A percentile compares a stretch with the other conserved stretches of the same genome.
phyloP scores from a whole-genome alignment of 2,329 filamentous ascomycete species.

The Pyrenophora tritici-repentis region DNA sequence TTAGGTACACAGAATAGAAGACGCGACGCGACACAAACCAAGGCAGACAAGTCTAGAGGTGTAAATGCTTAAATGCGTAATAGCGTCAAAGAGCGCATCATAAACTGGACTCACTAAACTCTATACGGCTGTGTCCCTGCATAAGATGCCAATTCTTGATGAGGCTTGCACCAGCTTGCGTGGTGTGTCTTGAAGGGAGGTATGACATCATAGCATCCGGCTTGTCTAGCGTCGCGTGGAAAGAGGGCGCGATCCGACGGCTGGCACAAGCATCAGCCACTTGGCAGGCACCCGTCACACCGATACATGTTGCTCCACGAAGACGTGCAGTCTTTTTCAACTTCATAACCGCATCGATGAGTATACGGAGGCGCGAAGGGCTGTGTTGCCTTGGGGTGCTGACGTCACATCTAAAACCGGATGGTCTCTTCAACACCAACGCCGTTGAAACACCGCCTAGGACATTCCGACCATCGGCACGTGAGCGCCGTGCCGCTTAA shows the following conservation, averaged over 20 bases:
- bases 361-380: too few species aligned
- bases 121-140: constrained; percentile 12
- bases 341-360: too few species aligned
- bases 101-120: constrained; percentile 11
- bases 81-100: constrained; percentile 21
- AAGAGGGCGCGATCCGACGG: too few species aligned
- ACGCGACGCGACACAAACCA: constrained; percentile 11
- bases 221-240: constrained; percentile 14
- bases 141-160: constrained; percentile 12
- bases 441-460: constrained; percentile 4
- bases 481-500: constrained; percentile 5
- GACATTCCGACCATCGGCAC: constrained; percentile 3
- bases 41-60: constrained; percentile 2
- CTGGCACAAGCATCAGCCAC: constrained; percentile 8
- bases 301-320: neutral
- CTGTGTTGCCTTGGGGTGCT: neutral
- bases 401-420: constrained; percentile 13
- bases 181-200: neutral
- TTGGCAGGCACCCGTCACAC: constrained; percentile 20
- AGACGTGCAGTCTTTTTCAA: neutral
- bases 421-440: constrained; percentile 2
- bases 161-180: constrained; percentile 14
- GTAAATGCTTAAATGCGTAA: constrained; percentile 5
- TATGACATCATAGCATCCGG: constrained; percentile 18
- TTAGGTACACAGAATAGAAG: constrained; percentile 4